Base-by-base conservation (phyloP, 352 stramenopile species). In the Pythium apleroticum region DNA sequence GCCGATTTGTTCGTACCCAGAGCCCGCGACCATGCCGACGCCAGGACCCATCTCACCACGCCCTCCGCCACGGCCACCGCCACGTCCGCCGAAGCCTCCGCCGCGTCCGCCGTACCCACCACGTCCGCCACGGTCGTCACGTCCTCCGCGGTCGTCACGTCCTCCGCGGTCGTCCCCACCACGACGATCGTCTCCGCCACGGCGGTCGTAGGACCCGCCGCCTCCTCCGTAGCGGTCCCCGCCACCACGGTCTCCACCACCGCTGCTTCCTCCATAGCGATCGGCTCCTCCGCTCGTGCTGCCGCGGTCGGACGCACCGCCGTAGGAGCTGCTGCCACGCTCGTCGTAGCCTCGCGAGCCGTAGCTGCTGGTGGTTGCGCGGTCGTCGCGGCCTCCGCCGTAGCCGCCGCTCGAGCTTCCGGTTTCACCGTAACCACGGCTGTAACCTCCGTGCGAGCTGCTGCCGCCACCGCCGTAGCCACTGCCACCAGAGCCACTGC, bases 1-100 rank as follows among this genome's bases (percentile, higher is more conserved):
- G 8, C 78, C 80, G 28, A 91, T 76, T 4, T 39, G 60, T 30
- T 89, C 80, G 52, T 88, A 89, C 7, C 82, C 82, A 2, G 76
- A 77, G 1, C 76, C 82, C 19, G 39, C 53, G 3, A 89, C 35
- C 0, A 54, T 53, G 10, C 84, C 84, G 39, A 74, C 78, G 33
- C 77, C 78, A 30, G 64, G 69, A 11, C 67, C 82, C 43, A 72
- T 73, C 35, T 71, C 57, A 72, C 71, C 62, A 22, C 73, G 57
- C 24, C 69, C 62, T 46, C 65, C 54, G 28, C 73, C 69, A 17
- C 73, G 65, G 9, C 78, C 63, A 14, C 73, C 69, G 5, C 77
- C 72, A 22, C 73, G 69, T 14, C 68, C 52, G 20, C 67, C 65
- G 31, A 69, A 68, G 14, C 69, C 55, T 19, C 67, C 60, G 12